These are phyloP conservation scores for Clarireedia homoeocarpa DNA, from an alignment of 2,329 filamentous ascomycete species.

Conservation along the genomic window DNA sequence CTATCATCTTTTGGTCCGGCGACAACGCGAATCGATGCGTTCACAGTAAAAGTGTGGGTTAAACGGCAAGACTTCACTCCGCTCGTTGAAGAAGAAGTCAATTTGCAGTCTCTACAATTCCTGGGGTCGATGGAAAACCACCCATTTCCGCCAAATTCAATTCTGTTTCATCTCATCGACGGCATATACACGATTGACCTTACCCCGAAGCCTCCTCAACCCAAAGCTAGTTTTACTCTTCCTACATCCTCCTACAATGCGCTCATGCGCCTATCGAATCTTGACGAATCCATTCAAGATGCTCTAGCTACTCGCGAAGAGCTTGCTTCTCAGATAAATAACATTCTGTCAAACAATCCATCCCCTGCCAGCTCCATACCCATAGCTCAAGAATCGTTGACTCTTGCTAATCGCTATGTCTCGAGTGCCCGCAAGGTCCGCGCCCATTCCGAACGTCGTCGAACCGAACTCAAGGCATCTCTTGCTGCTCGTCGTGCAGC, in stretches of 20 bases:
- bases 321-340: constrained; percentile 71
- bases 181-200: constrained; percentile 79
- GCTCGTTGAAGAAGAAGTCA: constrained; percentile 62
- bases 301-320: constrained; percentile 68
- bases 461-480: constrained; percentile 60
- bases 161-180: constrained; percentile 79
- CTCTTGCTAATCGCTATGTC: constrained; percentile 47
- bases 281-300: constrained; percentile 88
- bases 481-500: constrained; percentile 57
- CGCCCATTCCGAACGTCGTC: constrained; percentile 50
- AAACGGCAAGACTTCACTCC: constrained; percentile 50
- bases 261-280: constrained; percentile 77
- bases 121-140: constrained; percentile 65
- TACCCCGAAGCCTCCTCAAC: constrained; percentile 34
- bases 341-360: constrained; percentile 35
- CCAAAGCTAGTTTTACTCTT: constrained; percentile 43
- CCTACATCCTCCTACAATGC: constrained; percentile 77
- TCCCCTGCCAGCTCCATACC: constrained; percentile 37
- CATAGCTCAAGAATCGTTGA: constrained; percentile 41
- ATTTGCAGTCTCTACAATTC: constrained; percentile 68
- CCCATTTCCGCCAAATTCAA: constrained; percentile 70
- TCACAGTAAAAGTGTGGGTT: constrained; percentile 71
- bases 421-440: constrained; percentile 58
- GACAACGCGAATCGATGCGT: constrained; percentile 55
- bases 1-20: constrained; percentile 53